Percentiles rank a stretch among this genome's conserved stretches.
These are phyloP conservation scores for Cryptosporidium sp. DNA, from an alignment of 169 alveolate species.

Conservation along the genomic window DNA sequence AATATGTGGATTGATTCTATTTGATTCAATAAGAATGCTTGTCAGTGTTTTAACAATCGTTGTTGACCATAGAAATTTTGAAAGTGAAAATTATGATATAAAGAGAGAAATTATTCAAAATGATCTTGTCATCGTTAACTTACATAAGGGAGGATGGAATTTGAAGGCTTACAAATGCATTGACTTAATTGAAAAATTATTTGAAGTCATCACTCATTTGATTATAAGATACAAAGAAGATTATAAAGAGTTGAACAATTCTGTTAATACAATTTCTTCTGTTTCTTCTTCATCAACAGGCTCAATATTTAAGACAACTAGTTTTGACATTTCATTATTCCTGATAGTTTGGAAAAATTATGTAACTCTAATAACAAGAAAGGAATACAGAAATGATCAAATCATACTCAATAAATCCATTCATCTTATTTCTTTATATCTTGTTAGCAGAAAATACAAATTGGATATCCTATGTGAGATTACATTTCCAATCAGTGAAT, in stretches of 20 bases:
- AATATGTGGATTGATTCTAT: not conserved
- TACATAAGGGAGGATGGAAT: not conserved
- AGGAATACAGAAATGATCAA: constrained; percentile 4
- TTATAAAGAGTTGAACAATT: not conserved
- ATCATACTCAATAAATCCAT: constrained; percentile 4
- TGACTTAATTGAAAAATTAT: constrained; percentile 40
- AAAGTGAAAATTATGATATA: constrained; percentile 31
- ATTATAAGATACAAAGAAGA: constrained; percentile 30
- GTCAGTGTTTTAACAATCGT: constrained; percentile 24
- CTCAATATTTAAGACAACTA: constrained; percentile 20
- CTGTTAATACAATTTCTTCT: constrained; percentile 33
- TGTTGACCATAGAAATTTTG: constrained; percentile 10
- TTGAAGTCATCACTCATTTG: constrained; percentile 6
- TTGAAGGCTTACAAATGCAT: not conserved
- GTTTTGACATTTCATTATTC: constrained; percentile 53
- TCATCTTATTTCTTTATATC: not conserved
- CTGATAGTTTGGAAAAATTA: constrained; percentile 53
- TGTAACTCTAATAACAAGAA: not conserved
- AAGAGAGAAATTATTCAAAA: constrained; percentile 28
- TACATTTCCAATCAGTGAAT: constrained; percentile 20
- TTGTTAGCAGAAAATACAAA: constrained; percentile 43
- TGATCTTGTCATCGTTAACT: not conserved
- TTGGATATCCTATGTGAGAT: constrained; percentile 63
- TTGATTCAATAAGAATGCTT: constrained; percentile 53
- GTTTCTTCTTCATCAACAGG: constrained; percentile 17